Conservation (phyloP, 2,329 filamentous ascomycete genomes). For the Podosphaera leucotricha region DNA sequence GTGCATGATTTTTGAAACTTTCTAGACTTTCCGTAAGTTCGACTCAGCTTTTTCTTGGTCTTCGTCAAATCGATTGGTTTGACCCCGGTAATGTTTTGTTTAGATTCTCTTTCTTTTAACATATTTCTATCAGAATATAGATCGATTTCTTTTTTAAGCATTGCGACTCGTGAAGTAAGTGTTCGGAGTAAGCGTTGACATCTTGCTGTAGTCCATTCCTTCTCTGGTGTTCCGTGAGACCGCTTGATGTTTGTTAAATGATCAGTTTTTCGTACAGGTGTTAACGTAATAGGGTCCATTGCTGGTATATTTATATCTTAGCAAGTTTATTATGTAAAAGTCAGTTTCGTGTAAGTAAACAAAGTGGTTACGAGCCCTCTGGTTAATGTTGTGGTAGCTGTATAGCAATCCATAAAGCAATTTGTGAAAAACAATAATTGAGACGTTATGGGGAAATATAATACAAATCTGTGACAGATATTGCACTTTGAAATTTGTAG, state of each 20-base stretch:
- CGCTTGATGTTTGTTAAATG: conserved; percentile 7
- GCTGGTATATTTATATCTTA: not conserved
- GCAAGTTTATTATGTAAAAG: not conserved
- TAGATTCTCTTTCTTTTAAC: not conserved
- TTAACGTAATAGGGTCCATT: conserved; percentile 7
- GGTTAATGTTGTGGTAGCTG: not conserved
- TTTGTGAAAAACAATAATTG: not conserved
- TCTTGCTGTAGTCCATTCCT: conserved; percentile 20
- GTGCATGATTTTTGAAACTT: not conserved
- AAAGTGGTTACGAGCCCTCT: not conserved
- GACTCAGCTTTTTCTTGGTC: conserved; percentile 10
- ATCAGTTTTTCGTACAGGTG: conserved; percentile 11
- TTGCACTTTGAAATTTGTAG: not conserved
- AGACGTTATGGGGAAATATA: not conserved
- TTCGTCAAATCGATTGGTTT: conserved; percentile 10
- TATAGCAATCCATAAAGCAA: not conserved
- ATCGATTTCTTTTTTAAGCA: conserved; percentile 17
- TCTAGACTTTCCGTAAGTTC: conserved; percentile 9
- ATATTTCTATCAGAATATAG: conserved; percentile 2
- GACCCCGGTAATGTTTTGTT: not conserved
- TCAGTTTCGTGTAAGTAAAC: not conserved
- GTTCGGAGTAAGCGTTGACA: conserved; percentile 22
- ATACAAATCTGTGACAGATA: not conserved
- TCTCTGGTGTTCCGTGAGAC: conserved; percentile 6
- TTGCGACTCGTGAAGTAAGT: conserved; percentile 20